Base-by-base conservation (phyloP, 306 rosid genomes). In the Malus fusca region DNA sequence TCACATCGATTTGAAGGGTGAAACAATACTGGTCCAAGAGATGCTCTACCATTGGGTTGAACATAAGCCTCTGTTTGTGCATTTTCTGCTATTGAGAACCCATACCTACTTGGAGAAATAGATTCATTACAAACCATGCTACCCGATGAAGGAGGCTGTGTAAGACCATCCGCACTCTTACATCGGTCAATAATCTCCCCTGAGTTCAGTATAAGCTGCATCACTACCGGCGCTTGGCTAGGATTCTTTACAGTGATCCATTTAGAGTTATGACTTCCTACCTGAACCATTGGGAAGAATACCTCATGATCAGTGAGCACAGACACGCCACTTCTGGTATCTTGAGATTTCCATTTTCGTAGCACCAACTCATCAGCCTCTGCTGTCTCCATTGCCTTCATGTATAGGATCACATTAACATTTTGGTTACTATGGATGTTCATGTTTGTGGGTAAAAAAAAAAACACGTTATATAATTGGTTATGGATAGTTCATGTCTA, bases 171-270 rank as follows among this genome's bases (percentile, higher is more conserved):
- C 8, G 82, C 75, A 55, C 80, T 87, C 78, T 75, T 78, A 88
- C 98, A 95, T 51, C 83, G 82, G 66, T 86, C 88, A 71, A 88
- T 83, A 66, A 92, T 84, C 86, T 88, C 96, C 75, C 91, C 95
- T 1, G 93, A 84, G 79, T 95, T 95, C 82, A 92, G 85, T 73
- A 95, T 84, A 82, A 92, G 93, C 90, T 95, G 97, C 92, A 92
- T 81, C 58, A 86, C 80, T 81, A 95, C 96, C 3, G 98, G 97
- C 73, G 84, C 79, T 46, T 82, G 80, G 72, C 96, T 86, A n/a
- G 98, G 98, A 82, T 95, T 95, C 84, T 84, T 89, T 61, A 89
- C 91, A 64, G 88, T 83, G 78, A 95, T 89, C 97, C 97, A 85
- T 85, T 78, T 81, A 23, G 96, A 82, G 75, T 76, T 83, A 84